phyloP scores from a whole-genome alignment of 208 protist species.

The Trypanosoma brucei region DNA sequence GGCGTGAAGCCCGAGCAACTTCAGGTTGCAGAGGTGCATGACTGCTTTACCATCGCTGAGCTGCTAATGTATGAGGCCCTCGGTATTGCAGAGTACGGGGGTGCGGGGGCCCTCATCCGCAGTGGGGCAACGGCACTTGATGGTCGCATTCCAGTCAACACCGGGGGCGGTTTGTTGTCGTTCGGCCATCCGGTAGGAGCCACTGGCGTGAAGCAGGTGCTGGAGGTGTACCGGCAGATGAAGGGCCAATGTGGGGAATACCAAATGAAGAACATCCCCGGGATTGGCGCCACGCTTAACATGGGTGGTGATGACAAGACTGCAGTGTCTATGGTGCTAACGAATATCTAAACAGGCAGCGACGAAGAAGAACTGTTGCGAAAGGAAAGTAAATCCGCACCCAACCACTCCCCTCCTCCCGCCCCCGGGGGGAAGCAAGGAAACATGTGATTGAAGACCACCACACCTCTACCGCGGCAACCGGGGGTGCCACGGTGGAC shows the following conservation, averaged over 20 bases:
- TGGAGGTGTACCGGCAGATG: slow-evolving; percentile 92
- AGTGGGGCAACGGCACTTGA: slow-evolving; percentile 72
- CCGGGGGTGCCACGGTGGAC: no score
- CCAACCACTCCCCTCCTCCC: no score
- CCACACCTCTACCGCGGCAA: no score
- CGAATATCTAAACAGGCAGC: slow-evolving; percentile 53
- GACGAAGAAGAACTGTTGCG: no score
- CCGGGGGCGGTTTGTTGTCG: slow-evolving; percentile 84
- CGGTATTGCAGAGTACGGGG: slow-evolving; percentile 80
- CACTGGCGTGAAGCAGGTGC: slow-evolving; percentile 89
- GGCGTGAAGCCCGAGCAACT: slow-evolving; percentile 56
- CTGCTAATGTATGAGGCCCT: slow-evolving; percentile 92
- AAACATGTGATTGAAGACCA: no score
- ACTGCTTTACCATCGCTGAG: slow-evolving; percentile 92
- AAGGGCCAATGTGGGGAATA: slow-evolving; percentile 88
- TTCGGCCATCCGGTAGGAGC: slow-evolving; percentile 90
- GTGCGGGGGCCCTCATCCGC: slow-evolving; percentile 73
- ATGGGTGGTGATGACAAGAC: slow-evolving; percentile 94
- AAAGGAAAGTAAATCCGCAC: no score
- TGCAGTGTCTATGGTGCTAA: slow-evolving; percentile 76
- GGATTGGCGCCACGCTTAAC: slow-evolving; percentile 82
- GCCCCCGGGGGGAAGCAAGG: no score
- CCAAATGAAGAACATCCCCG: slow-evolving; percentile 79
- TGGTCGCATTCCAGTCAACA: slow-evolving; percentile 87
- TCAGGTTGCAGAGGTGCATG: slow-evolving; percentile 87